These are phyloP conservation scores for Artemisia princeps DNA, from an alignment of 140 eudicot genomes.

Conservation along the genomic window DNA sequence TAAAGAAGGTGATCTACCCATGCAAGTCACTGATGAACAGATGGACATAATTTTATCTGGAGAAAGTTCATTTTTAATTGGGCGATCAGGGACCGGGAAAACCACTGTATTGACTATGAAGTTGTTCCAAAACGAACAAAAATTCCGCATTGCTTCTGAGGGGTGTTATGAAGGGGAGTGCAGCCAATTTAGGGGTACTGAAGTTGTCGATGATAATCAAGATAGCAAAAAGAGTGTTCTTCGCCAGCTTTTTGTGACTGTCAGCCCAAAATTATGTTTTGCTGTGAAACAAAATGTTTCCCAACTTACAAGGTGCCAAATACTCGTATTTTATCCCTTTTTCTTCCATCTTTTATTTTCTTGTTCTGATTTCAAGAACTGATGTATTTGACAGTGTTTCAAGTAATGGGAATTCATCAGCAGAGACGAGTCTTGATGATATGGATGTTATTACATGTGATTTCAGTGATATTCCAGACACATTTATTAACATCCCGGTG, in stretches of 20 bases:
- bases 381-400: constrained; percentile 35
- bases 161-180: constrained; percentile 29
- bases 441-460: constrained; percentile 28
- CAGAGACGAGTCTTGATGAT: constrained; percentile 27
- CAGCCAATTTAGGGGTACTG: neutral
- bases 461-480: constrained; percentile 41
- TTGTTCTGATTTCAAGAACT: neutral
- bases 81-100: constrained; percentile 83
- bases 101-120: constrained; percentile 79
- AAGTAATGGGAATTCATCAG: constrained; percentile 23
- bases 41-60: constrained; percentile 39
- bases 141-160: constrained; percentile 34
- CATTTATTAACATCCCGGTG: constrained; percentile 36
- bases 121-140: constrained; percentile 45
- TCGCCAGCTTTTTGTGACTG: constrained; percentile 79
- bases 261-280: constrained; percentile 71
- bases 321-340: neutral
- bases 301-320: constrained; percentile 54
- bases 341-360: neutral
- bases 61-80: constrained; percentile 60
- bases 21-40: constrained; percentile 71
- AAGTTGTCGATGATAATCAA: constrained; percentile 11
- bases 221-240: constrained; percentile 24
- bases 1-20: constrained; percentile 48
- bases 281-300: constrained; percentile 74